Evolutionary conservation across 2,329 filamentous ascomycete species (phyloP).

Genomic region (Fusarium sp.): DNA sequence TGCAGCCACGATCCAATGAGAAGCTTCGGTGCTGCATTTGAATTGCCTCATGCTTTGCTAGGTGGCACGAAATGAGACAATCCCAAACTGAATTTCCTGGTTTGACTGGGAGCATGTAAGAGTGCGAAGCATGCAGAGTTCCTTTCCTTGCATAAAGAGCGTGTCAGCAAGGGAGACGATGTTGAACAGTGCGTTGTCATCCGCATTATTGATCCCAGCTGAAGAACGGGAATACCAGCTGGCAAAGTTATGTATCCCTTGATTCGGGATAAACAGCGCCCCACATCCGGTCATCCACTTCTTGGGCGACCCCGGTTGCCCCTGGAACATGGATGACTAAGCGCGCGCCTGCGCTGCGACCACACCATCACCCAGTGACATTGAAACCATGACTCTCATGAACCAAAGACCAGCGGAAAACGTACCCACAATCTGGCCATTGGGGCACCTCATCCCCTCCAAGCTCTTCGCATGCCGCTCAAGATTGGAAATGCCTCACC

Average conservation of each 20-base stretch:
- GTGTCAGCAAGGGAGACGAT: neutral
- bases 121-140: neutral
- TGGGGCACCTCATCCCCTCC: constrained; percentile 36
- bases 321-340: constrained; percentile 37
- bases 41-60: constrained; percentile 1
- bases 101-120: neutral
- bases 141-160: neutral
- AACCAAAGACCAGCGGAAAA: constrained; percentile 35
- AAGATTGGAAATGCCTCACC: constrained; percentile 23
- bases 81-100: neutral
- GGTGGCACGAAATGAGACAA: neutral
- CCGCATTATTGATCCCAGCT: neutral
- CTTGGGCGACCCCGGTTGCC: neutral
- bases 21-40: neutral
- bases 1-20: neutral
- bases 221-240: neutral
- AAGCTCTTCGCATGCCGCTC: constrained; percentile 30
- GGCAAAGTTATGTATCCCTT: neutral
- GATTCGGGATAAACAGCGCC: neutral
- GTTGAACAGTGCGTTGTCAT: neutral
- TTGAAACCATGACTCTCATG: constrained; percentile 40
- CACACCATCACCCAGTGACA: constrained; percentile 37
- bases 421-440: constrained; percentile 45
- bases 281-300: neutral
- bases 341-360: constrained; percentile 33